Base-by-base conservation (phyloP, 2,329 filamentous ascomycete genomes). In the Pseudogymnoascus verrucosus region DNA sequence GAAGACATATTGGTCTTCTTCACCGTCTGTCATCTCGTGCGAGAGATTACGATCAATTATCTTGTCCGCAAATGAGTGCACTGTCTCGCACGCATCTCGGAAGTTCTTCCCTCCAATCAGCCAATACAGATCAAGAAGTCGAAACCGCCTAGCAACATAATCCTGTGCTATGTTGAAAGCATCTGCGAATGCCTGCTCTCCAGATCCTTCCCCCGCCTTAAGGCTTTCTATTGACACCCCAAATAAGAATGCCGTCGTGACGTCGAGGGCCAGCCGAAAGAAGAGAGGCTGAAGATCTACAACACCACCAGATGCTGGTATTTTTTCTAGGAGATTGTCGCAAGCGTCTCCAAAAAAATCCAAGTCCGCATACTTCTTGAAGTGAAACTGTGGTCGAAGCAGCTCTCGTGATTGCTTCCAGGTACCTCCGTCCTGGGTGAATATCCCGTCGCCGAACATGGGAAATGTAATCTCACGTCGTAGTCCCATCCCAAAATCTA, bases 241-340 rank as follows among this genome's bases (percentile, higher is more conserved):
- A 62, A 86, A 84, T 2, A 87, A 73, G 63, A 86, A 81, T 42
- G 81, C 80, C 0, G 82, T 86, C 0, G 82, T 79, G 0, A 79
- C 80, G 65, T 86, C 83, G 21, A 86, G 75, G 0, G 83, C 85
- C 23, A 84, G 72, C 61, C 76, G 76, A 69, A 85, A 84, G 1
- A 79, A 78, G 0, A 77, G 67, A 0, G 74, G 73, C 63, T 76
- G 70, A 0, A 79, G 64, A 64, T 78, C 72, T n/a, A 73, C 42
- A 8, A 68, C 47, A 1, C 67, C 21, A 26, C 44, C 44, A 51
- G 12, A 26, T 1, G 6, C 14, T 26, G 44, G 44, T 51, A 51
- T 28, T 28, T 28, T 65, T 2, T 26, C 23, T 26, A 78, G 69
- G 47, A 79, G 67, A 57, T 76, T 73, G 37, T 74, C 68, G 7